Conservation (phyloP, 2,329 filamentous ascomycete genomes). For the Hymenoscyphus occultus region DNA sequence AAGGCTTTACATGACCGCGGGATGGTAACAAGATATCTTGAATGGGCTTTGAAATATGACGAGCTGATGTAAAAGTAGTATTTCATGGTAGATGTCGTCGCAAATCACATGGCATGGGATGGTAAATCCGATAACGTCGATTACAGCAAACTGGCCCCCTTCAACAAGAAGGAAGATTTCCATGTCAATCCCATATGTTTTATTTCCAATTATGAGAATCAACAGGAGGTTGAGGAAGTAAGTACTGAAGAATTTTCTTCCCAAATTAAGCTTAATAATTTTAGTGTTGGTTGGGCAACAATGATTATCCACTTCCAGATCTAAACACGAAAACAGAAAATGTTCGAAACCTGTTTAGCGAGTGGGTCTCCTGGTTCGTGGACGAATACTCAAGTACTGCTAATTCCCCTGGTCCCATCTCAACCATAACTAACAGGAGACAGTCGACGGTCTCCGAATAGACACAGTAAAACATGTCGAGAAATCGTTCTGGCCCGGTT, state of each 20-base stretch:
- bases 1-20: slow-evolving; percentile 39
- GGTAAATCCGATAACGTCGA: slow-evolving; percentile 18
- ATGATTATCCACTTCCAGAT: slow-evolving; percentile 45
- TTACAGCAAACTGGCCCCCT: slow-evolving; percentile 22
- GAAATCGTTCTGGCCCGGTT: slow-evolving; percentile 52
- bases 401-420: not conserved
- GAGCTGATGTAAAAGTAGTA: slow-evolving; percentile 29
- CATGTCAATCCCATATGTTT: slow-evolving; percentile 19
- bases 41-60: not conserved
- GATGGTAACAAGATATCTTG: not conserved
- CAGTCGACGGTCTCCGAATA: slow-evolving; percentile 42
- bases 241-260: not conserved
- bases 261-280: not conserved
- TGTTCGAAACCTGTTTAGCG: slow-evolving; percentile 39
- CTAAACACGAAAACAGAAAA: slow-evolving; percentile 41
- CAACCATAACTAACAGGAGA: not conserved
- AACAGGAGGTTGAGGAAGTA: slow-evolving; percentile 31
- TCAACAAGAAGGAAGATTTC: slow-evolving; percentile 19
- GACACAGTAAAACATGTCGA: slow-evolving; percentile 47
- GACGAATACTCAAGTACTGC: slow-evolving; percentile 38
- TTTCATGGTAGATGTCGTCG: slow-evolving; percentile 50
- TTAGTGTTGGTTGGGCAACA: slow-evolving; percentile 25
- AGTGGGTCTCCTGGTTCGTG: slow-evolving; percentile 41
- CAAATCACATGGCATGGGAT: slow-evolving; percentile 43
- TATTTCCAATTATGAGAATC: slow-evolving; percentile 36